These are phyloP conservation scores for Suillus occidentalis DNA, from an alignment of 768 basidiomycete species.

Conservation along the genomic window DNA sequence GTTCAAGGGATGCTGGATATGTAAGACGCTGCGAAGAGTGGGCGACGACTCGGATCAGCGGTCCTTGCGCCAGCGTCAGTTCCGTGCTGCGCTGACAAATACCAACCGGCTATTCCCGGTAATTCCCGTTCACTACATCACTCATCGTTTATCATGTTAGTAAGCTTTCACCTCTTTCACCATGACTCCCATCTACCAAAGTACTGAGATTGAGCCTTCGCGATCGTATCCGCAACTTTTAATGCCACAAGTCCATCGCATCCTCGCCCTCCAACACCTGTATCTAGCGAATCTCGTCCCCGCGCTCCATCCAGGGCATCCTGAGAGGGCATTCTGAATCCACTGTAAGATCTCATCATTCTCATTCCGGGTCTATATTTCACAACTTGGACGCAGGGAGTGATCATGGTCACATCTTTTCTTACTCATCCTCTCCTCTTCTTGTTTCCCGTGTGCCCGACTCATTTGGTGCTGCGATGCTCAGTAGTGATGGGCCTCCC, in stretches of 20 bases:
- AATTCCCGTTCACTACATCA: too few relatives aligned
- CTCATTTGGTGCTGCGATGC: slow-evolving; percentile 45
- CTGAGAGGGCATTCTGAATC: slow-evolving; percentile 65
- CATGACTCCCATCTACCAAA: too few relatives aligned
- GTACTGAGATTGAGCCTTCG: too few relatives aligned
- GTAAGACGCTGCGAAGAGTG: too few relatives aligned
- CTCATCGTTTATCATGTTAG: too few relatives aligned
- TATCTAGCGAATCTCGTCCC: slow-evolving; percentile 43
- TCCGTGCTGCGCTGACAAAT: too few relatives aligned
- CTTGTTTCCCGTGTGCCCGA: slow-evolving; percentile 79
- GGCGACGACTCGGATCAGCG: too few relatives aligned
- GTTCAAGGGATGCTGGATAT: slow-evolving; percentile 39
- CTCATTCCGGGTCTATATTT: slow-evolving; percentile 73
- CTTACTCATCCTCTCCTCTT: slow-evolving; percentile 58
- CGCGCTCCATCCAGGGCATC: slow-evolving; percentile 42
- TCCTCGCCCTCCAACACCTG: slow-evolving; percentile 62
- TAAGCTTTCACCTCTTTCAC: too few relatives aligned
- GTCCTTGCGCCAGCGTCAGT: too few relatives aligned
- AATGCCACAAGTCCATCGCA: slow-evolving; percentile 51
- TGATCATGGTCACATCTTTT: slow-evolving; percentile 53
- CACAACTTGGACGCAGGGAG: slow-evolving; percentile 71
- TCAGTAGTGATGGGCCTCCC: slow-evolving; percentile 52
- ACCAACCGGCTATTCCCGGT: too few relatives aligned
- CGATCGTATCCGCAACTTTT: too few relatives aligned
- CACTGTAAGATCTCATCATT: slow-evolving; percentile 71